Percentiles rank a stretch among this genome's conserved stretches.
Evolutionary conservation across 2,329 filamentous ascomycete species (phyloP).

Genomic region (Pseudophaeomoniella oleicola): DNA sequence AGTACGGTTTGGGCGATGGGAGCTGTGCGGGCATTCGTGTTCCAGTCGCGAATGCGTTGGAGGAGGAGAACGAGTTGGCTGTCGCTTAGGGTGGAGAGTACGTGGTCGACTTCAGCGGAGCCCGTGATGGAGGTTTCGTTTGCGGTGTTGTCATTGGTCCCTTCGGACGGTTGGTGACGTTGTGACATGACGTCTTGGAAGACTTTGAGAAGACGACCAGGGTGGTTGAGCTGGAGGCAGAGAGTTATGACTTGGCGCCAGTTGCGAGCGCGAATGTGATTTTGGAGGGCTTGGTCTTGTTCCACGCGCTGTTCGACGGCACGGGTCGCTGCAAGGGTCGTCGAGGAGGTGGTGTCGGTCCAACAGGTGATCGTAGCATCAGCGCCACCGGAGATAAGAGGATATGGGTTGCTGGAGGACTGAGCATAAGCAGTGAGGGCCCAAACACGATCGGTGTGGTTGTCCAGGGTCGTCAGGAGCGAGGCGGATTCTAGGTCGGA

Average conservation of each 20-base stretch:
- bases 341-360: slow-evolving; percentile 77
- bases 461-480: slow-evolving; percentile 78
- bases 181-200: slow-evolving; percentile 69
- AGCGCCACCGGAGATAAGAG: slow-evolving; percentile 76
- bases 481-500: slow-evolving; percentile 18
- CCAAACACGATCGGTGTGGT: slow-evolving; percentile 94
- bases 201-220: slow-evolving; percentile 66
- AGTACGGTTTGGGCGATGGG: slow-evolving; percentile 75
- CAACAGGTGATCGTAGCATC: slow-evolving; percentile 93
- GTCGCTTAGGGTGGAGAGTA: slow-evolving; percentile 62
- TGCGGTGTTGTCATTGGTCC: slow-evolving; percentile 17
- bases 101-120: slow-evolving; percentile 56
- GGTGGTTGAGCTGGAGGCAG: slow-evolving; percentile 86
- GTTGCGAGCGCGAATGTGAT: slow-evolving; percentile 74
- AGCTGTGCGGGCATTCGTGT: slow-evolving; percentile 81
- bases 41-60: slow-evolving; percentile 82
- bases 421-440: slow-evolving; percentile 57
- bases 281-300: slow-evolving; percentile 86
- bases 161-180: no score
- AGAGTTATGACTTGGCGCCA: slow-evolving; percentile 89
- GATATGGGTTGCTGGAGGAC: slow-evolving; percentile 35
- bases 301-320: slow-evolving; percentile 71
- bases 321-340: slow-evolving; percentile 57
- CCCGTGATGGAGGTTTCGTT: slow-evolving; percentile 25
- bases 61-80: slow-evolving; percentile 77